Base-by-base conservation (phyloP, 1,284 basidiomycete genomes). In the Heterobasidion irregulare region DNA sequence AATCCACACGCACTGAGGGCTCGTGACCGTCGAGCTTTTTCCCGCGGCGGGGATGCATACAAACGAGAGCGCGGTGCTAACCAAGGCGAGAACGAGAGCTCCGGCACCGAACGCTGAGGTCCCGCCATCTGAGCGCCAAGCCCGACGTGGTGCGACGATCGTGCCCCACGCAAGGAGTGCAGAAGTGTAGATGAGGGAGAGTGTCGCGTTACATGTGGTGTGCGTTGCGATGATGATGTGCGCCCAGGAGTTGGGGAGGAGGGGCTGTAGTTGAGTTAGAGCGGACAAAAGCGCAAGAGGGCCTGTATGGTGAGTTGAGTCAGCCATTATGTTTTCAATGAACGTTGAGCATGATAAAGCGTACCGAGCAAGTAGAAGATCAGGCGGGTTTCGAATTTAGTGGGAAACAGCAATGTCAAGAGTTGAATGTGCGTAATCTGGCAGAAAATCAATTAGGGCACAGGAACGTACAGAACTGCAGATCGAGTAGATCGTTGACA, bases 61-160 rank as follows among this genome's bases (percentile, higher is more conserved):
- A 19, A 52, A 45, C n/a, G 33, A 34, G 18, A 52, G 51, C 41
- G 43, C 19, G 2, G 51, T 45, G 38, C 51, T 38, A 7, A 45
- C 18, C 7, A 32, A 36, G 10, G 51, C 51, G 38, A 52, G 51
- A 12, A 34, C 36, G 18, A 52, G 33, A 12, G 51, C 51, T 7
- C 51, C 43, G 18, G 44, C 41, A 18, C 51, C 51, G 13, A 52
- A 52, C n/a, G 51, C 51, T 6, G 51, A 34, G 1, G 51, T 52
- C 1, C 51, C 51, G 19, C 51, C 51, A 12, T 52, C 51, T n/a
- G 51, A 34, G 41, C 51, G 51, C 51, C 51, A 52, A 13, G 51
- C 51, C 10, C 41, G 51, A 4, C 33, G 16, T 2, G 51, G 51
- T 15, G 36, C 19, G 12, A 52, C 18, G 4, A 16, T 43, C 3